Conservation (phyloP, 2,329 filamentous ascomycete genomes). For the Colletotrichum sp. region DNA sequence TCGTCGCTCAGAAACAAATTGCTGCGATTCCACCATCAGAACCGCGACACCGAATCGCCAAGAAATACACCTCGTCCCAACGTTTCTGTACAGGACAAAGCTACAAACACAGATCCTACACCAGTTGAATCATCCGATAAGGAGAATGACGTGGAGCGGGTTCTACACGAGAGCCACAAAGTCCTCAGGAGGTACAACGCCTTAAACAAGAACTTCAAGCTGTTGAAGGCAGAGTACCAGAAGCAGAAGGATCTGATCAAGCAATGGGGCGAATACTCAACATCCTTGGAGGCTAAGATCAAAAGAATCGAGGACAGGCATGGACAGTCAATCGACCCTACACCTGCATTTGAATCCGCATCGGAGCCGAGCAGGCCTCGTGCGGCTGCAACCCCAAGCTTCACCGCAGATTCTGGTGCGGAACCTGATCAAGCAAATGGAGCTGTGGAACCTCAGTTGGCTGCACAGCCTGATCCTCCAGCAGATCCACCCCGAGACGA, state of each 20-base stretch:
- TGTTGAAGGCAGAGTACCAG: slow-evolving; percentile 40
- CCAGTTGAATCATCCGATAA: neutral
- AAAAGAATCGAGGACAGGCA: slow-evolving; percentile 45
- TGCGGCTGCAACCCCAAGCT: neutral
- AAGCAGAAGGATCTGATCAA: slow-evolving; percentile 47
- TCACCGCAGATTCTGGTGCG: slow-evolving; percentile 9
- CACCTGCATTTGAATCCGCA: neutral
- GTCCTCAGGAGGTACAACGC: slow-evolving; percentile 45
- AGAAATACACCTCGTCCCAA: neutral
- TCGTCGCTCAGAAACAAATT: slow-evolving; percentile 43
- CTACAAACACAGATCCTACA: slow-evolving; percentile 1
- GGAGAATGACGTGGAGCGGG: neutral
- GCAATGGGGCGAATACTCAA: slow-evolving; percentile 51
- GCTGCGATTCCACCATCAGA: slow-evolving; percentile 27
- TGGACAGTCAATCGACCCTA: slow-evolving; percentile 18
- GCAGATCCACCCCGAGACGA: neutral
- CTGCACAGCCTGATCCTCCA: neutral
- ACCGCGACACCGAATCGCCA: neutral
- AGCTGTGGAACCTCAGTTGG: neutral
- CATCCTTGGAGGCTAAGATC: slow-evolving; percentile 47
- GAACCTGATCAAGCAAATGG: neutral
- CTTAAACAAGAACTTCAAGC: slow-evolving; percentile 46
- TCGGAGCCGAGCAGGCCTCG: slow-evolving; percentile 3
- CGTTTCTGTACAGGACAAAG: neutral
- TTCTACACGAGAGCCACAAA: slow-evolving; percentile 26